Base-by-base conservation (phyloP, 805 yeast species). In the Lipomyces starkeyi region DNA sequence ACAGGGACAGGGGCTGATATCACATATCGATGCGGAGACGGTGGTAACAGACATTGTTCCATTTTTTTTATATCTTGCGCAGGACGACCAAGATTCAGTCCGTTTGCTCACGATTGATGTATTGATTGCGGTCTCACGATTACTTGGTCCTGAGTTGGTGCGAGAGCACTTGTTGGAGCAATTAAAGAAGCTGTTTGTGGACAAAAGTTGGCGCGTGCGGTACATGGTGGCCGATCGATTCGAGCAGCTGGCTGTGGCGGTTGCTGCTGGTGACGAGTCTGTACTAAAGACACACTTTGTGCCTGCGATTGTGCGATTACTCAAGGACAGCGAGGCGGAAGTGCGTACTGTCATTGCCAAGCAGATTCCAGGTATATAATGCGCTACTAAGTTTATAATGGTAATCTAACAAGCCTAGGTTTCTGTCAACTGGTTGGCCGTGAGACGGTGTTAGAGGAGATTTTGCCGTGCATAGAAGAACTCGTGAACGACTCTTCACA, bases 171-270 rank as follows among this genome's bases (percentile, higher is more conserved):
- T 82, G 37, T 75, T 76, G 29, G 73, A 71, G 25, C 76, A 88
- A 71, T 84, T 97, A 2, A 83, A 89, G 71, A 86, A 87, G 71
- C 83, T 95, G 73, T 88, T 91, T 67, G 86, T 84, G 71, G 99
- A 95, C 81, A 92, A 91, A 79, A 90, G 97, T 76, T 95, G 99
- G 99, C 88, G 99, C 79, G 98, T 95, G 66, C 88, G 99, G 76
- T 95, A 94, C 80, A 93, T 95, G 88, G 97, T 97, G 43, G 97
- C 98, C n/a, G 98, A 94, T 78, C 85, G 93, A 74, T 93, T 93
- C 76, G 91, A 88, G 73, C 82, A 83, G 70, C 85, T 95, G 68
- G 91, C 96, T 1, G 82, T 83, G 73, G 82, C 84, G 69, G 83
- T 86, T 61, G 86, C 84, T 53, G 80, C 83, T 37, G 89, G 87